A percentile compares a stretch with the other conserved stretches of the same genome.
phyloP scores from a whole-genome alignment of 2,329 filamentous ascomycete species.

The Fonsecaea erecta region DNA sequence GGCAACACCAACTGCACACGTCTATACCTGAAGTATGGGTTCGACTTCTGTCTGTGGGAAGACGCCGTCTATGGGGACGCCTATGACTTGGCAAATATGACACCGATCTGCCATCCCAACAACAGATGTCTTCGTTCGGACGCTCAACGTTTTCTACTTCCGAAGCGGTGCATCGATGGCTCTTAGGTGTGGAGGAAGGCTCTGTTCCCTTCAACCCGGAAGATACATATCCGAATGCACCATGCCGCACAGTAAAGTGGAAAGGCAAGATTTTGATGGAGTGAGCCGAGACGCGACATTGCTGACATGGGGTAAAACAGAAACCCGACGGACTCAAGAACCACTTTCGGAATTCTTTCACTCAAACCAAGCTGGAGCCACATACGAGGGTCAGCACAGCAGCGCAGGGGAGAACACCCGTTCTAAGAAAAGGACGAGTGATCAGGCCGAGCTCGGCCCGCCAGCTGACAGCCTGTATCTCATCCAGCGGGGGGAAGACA shows the following conservation, averaged over 20 bases:
- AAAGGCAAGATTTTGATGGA: not conserved
- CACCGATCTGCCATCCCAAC: not conserved
- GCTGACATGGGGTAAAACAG: not conserved
- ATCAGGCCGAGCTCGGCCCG: not conserved
- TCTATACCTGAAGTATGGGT: not conserved
- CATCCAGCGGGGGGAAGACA: not conserved
- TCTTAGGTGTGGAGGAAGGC: constrained; percentile 1
- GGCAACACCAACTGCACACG: not conserved
- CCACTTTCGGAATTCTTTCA: not conserved
- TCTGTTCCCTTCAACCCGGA: not conserved
- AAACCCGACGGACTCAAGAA: not conserved
- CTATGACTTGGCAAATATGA: not conserved
- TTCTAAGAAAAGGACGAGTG: not conserved
- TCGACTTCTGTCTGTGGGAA: not conserved
- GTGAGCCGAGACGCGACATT: not conserved
- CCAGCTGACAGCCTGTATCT: not conserved
- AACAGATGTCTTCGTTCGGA: not conserved
- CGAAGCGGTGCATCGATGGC: constrained; percentile 6
- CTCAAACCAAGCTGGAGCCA: not conserved
- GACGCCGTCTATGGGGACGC: not conserved
- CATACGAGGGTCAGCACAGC: not conserved
- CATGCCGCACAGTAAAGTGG: not conserved
- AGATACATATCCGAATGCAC: not conserved
- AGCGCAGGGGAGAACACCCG: not conserved
- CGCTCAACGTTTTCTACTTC: not conserved